Conservation (phyloP, 805 yeast genomes). For the Lachancea sp. region DNA sequence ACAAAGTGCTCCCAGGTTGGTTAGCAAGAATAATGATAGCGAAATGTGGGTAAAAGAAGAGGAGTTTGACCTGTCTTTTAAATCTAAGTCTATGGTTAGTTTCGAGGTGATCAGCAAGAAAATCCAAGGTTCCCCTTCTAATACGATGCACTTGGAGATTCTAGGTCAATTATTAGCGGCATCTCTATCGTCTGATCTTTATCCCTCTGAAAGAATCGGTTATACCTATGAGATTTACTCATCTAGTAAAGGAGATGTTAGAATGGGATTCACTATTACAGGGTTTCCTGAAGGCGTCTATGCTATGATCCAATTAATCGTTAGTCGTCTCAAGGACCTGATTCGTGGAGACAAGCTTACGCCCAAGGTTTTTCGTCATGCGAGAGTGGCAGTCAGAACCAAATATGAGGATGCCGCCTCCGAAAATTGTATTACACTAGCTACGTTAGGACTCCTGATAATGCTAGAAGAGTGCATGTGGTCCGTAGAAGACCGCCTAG, state of each 20-base stretch:
- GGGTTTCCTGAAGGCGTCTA: conserved; percentile 45
- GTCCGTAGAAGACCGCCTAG: conserved; percentile 48
- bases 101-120: conserved; percentile 38
- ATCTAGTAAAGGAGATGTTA: conserved; percentile 47
- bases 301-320: conserved; percentile 32
- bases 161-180: conserved; percentile 43
- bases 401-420: conserved; percentile 41
- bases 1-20: conserved; percentile 34
- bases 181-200: conserved; percentile 38
- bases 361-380: conserved; percentile 38
- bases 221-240: conserved; percentile 53
- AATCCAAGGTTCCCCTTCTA: conserved; percentile 32
- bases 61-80: conserved; percentile 16
- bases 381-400: conserved; percentile 43
- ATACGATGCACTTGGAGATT: conserved; percentile 47
- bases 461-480: conserved; percentile 52
- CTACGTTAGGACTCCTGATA: conserved; percentile 44
- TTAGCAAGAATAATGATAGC: conserved; percentile 30
- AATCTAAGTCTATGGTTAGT: conserved; percentile 37
- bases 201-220: conserved; percentile 49
- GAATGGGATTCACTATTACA: conserved; percentile 45
- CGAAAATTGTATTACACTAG: conserved; percentile 42
- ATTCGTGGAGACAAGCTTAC: conserved; percentile 14
- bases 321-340: conserved; percentile 29
- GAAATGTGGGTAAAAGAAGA: conserved; percentile 52